phyloP scores from a whole-genome alignment of 2,329 filamentous ascomycete genomes.

The Cryphonectria japonica region DNA sequence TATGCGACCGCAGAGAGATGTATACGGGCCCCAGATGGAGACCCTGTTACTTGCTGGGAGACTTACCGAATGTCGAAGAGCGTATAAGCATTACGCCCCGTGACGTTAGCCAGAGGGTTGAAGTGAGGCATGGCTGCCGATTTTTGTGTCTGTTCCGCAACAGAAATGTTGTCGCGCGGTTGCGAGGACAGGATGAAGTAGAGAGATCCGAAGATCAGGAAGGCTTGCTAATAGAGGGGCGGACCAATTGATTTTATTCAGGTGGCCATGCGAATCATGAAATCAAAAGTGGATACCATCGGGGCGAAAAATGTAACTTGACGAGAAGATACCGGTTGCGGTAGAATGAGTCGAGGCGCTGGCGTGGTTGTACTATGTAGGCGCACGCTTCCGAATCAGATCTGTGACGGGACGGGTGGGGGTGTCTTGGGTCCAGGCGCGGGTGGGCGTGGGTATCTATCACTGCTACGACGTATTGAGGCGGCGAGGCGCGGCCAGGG shows the following conservation, averaged over 20 bases:
- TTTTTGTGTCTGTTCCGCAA: constrained; percentile 13
- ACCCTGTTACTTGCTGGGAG: background rate
- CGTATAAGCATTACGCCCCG: constrained; percentile 54
- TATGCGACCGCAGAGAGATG: constrained; percentile 9
- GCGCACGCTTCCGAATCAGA: constrained; percentile 19
- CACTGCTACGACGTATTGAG: background rate
- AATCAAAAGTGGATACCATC: constrained; percentile 24
- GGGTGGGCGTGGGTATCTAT: constrained; percentile 4
- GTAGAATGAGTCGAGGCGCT: constrained; percentile 24
- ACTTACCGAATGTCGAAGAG: constrained; percentile 63
- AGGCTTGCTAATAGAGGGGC: constrained; percentile 10
- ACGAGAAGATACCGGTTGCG: constrained; percentile 25
- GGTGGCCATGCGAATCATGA: constrained; percentile 27
- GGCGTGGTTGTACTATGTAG: constrained; percentile 9
- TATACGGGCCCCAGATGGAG: background rate
- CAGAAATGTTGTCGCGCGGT: constrained; percentile 11
- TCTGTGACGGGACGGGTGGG: constrained; percentile 19
- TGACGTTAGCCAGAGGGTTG: constrained; percentile 58
- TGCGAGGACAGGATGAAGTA: constrained; percentile 9
- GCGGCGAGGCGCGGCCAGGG: background rate
- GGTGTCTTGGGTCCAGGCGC: constrained; percentile 10
- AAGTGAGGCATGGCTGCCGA: constrained; percentile 55
- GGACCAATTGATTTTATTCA: constrained; percentile 28
- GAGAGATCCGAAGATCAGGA: constrained; percentile 17
- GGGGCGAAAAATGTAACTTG: constrained; percentile 23